Conservation (phyloP, 2,329 filamentous ascomycete genomes). For the Aspergillus sp. region DNA sequence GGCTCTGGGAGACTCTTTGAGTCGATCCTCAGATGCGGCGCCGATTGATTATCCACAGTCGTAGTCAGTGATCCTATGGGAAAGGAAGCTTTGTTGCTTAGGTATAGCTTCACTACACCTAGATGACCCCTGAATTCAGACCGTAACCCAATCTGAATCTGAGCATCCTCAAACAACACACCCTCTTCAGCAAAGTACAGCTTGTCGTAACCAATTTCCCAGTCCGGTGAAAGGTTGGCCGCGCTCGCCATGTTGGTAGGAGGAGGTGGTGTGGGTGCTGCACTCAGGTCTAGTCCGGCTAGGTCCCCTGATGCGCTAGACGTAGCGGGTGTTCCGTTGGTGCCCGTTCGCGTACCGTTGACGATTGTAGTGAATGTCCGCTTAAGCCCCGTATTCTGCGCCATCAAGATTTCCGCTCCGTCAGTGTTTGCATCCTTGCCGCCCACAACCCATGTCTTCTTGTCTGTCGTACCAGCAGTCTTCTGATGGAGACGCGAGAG, state of each 20-base stretch:
- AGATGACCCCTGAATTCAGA: conserved; percentile 96
- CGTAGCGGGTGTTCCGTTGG: conserved; percentile 41
- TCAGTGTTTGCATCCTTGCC: conserved; percentile 92
- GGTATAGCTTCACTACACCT: conserved; percentile 93
- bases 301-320: conserved; percentile 67
- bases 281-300: conserved; percentile 78
- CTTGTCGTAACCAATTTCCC: conserved; percentile 87
- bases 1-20: conserved; percentile 88
- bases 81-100: conserved; percentile 88
- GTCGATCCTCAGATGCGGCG: conserved; percentile 77
- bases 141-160: conserved; percentile 88
- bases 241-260: conserved; percentile 87
- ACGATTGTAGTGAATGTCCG: conserved; percentile 73
- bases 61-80: conserved; percentile 91
- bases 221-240: conserved; percentile 89
- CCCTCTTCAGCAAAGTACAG: conserved; percentile 81
- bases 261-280: conserved; percentile 62
- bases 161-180: conserved; percentile 90
- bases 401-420: conserved; percentile 76
- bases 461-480: conserved; percentile 88
- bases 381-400: conserved; percentile 80
- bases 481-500: conserved; percentile 93
- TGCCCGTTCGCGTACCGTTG: conserved; percentile 43
- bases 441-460: conserved; percentile 96
- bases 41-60: conserved; percentile 74